Percentiles rank a stretch among this genome's conserved stretches.
phyloP scores from a whole-genome alignment of 1,139 yeast species.

The Pichiaceae sp. region DNA sequence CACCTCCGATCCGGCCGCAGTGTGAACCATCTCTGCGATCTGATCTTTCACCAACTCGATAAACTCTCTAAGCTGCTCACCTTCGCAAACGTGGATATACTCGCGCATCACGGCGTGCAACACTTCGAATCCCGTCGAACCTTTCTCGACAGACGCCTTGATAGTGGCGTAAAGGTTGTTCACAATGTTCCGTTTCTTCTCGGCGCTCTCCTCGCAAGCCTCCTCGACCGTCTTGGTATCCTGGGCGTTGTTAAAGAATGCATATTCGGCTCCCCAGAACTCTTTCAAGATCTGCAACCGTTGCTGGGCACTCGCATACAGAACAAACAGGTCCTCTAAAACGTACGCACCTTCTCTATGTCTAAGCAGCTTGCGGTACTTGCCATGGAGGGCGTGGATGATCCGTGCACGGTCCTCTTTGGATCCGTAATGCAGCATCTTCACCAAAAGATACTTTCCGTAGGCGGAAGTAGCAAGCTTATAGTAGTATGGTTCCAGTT shows the following conservation, averaged over 20 bases:
- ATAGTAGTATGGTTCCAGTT: slow-evolving; percentile 71
- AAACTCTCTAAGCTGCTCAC: slow-evolving; percentile 68
- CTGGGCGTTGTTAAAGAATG: slow-evolving; percentile 77
- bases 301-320: slow-evolving; percentile 79
- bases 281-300: slow-evolving; percentile 87
- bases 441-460: slow-evolving; percentile 85
- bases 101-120: slow-evolving; percentile 96
- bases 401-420: slow-evolving; percentile 69
- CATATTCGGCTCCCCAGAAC: slow-evolving; percentile 96
- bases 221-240: slow-evolving; percentile 56
- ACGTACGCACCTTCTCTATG: slow-evolving; percentile 99
- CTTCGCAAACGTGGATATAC: slow-evolving; percentile 65
- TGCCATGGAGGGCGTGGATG: slow-evolving; percentile 82
- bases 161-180: slow-evolving; percentile 76
- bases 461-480: slow-evolving; percentile 85
- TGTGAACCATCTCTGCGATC: slow-evolving; percentile 90
- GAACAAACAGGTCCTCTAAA: slow-evolving; percentile 84
- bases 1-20: slow-evolving; percentile 89
- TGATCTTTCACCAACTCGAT: slow-evolving; percentile 81
- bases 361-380: slow-evolving; percentile 84
- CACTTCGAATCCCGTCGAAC: slow-evolving; percentile 93
- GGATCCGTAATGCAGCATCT: slow-evolving; percentile 86
- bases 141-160: slow-evolving; percentile 87
- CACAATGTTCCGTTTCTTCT: slow-evolving; percentile 71
- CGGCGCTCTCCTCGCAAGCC: slow-evolving; percentile 63